Evolutionary conservation across 2,329 filamentous ascomycete genomes (phyloP).

Genomic region (Fusarium sp.): DNA sequence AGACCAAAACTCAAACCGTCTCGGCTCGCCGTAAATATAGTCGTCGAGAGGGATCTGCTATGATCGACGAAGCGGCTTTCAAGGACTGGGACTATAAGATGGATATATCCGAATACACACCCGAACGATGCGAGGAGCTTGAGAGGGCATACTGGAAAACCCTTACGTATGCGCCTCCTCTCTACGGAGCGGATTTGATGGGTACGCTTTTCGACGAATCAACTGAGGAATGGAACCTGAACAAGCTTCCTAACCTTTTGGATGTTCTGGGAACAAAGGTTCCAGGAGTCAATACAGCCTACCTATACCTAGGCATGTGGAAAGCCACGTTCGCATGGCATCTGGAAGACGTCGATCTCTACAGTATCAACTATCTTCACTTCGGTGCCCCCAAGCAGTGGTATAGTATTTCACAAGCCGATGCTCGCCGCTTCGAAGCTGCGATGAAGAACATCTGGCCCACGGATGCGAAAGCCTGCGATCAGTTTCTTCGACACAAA

Average conservation of each 20-base stretch:
- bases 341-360: slow-evolving; percentile 96
- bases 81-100: slow-evolving; percentile 91
- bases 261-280: slow-evolving; percentile 96
- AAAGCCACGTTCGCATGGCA: slow-evolving; percentile 99
- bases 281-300: slow-evolving; percentile 97
- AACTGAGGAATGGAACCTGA: slow-evolving; percentile 90
- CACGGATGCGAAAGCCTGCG: slow-evolving; percentile 92
- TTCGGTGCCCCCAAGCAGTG: slow-evolving; percentile 99
- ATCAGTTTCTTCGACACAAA: slow-evolving; percentile 97
- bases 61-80: slow-evolving; percentile 90
- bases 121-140: slow-evolving; percentile 92
- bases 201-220: slow-evolving; percentile 92
- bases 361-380: slow-evolving; percentile 99
- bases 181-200: slow-evolving; percentile 97
- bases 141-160: slow-evolving; percentile 98
- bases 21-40: slow-evolving; percentile 90
- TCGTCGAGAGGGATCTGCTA: slow-evolving; percentile 79
- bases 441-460: slow-evolving; percentile 98
- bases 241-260: slow-evolving; percentile 91
- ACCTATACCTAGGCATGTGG: slow-evolving; percentile 99
- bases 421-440: slow-evolving; percentile 90
- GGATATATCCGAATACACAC: slow-evolving; percentile 87
- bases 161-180: slow-evolving; percentile 90
- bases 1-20: slow-evolving; percentile 77
- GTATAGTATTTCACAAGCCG: slow-evolving; percentile 98